Percentiles rank a stretch among this genome's conserved stretches.
These are phyloP conservation scores for Colletotrichum sp. DNA, from an alignment of 2,329 filamentous ascomycete species.

Conservation along the genomic window DNA sequence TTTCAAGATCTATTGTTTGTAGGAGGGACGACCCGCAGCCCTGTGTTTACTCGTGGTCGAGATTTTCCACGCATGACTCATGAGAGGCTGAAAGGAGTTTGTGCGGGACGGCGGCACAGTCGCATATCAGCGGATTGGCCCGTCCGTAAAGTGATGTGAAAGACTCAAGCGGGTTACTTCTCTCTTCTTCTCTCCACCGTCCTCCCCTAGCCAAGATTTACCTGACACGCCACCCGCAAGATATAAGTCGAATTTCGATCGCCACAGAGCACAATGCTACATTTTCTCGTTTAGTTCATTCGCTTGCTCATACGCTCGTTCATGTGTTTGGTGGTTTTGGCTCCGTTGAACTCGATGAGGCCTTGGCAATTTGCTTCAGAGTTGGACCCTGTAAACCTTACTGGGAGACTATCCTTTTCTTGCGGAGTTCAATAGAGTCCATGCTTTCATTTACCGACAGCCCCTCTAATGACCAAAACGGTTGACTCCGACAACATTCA, in stretches of 20 bases:
- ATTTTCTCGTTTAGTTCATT: background rate
- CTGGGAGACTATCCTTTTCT: background rate
- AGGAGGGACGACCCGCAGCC: background rate
- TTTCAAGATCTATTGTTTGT: background rate
- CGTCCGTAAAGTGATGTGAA: background rate
- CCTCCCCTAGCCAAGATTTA: background rate
- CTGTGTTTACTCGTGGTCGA: background rate
- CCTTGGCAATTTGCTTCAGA: background rate
- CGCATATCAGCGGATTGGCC: background rate
- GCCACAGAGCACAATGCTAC: background rate
- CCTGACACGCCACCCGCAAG: background rate
- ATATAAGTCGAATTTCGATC: background rate
- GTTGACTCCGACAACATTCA: background rate
- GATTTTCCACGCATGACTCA: background rate
- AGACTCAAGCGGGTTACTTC: background rate
- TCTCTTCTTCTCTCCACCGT: background rate
- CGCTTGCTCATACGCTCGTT: background rate
- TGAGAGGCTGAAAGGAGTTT: background rate
- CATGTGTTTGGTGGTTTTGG: background rate
- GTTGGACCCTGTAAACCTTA: background rate
- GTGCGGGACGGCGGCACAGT: background rate
- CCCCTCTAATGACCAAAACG: background rate
- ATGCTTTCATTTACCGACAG: background rate
- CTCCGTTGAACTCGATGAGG: background rate
- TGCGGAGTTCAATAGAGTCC: background rate